These are phyloP conservation scores for Claviceps sp. DNA, from an alignment of 2,329 filamentous ascomycete genomes.

Conservation along the genomic window DNA sequence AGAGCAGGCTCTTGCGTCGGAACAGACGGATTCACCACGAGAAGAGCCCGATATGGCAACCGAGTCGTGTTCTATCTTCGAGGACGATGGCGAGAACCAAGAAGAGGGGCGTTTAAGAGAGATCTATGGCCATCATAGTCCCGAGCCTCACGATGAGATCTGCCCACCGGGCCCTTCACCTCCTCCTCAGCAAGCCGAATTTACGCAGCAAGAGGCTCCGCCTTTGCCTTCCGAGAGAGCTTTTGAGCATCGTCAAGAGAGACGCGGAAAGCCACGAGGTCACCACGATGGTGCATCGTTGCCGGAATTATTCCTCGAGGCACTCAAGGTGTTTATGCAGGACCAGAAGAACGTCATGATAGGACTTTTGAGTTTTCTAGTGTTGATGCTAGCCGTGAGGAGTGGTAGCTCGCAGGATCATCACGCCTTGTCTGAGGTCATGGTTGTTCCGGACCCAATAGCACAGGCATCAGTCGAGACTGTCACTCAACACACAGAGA, in stretches of 20 bases:
- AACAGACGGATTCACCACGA: conserved; percentile 7
- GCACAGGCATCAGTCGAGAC: not conserved
- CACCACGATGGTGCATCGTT: conserved; percentile 33
- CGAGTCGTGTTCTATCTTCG: conserved; percentile 5
- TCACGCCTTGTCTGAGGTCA: not conserved
- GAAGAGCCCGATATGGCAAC: conserved; percentile 6
- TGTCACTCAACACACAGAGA: not conserved
- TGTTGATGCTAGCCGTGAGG: conserved; percentile 35
- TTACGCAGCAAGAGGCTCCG: conserved; percentile 6
- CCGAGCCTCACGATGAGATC: conserved; percentile 4
- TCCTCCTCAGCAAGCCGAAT: conserved; percentile 6
- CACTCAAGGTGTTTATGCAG: conserved; percentile 37
- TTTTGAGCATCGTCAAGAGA: conserved; percentile 18
- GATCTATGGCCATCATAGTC: conserved; percentile 32
- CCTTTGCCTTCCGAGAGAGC: conserved; percentile 12
- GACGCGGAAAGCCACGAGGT: conserved; percentile 16
- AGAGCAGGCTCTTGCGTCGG: not conserved
- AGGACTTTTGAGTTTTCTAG: conserved; percentile 36
- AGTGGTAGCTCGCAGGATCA: conserved; percentile 12
- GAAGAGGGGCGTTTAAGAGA: conserved; percentile 41
- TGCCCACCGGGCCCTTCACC: too few species aligned
- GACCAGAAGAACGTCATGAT: conserved; percentile 50
- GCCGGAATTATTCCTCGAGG: conserved; percentile 39
- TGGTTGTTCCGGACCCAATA: not conserved
- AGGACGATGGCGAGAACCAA: conserved; percentile 23